phyloP scores from a whole-genome alignment of 768 basidiomycete species.

The Asterophora parasitica region DNA sequence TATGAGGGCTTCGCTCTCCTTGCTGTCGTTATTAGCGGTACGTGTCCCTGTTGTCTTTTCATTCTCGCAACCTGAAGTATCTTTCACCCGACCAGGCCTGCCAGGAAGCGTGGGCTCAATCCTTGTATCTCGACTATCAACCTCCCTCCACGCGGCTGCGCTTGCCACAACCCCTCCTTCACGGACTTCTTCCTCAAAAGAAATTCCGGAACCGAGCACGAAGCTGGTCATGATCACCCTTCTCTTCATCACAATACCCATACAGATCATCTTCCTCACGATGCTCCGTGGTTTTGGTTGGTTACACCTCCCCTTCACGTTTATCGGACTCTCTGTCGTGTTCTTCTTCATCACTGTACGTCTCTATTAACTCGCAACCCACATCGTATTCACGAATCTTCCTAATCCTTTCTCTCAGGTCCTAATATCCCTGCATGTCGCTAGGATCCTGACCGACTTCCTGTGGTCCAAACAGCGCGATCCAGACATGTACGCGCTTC shows the following conservation, averaged over 20 bases:
- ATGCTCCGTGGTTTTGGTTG: slow-evolving; percentile 69
- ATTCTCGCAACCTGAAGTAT: not conserved
- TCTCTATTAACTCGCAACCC: slow-evolving; percentile 14
- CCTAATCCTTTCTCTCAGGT: slow-evolving; percentile 41
- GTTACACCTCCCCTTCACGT: slow-evolving; percentile 66
- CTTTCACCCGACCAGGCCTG: slow-evolving; percentile 45
- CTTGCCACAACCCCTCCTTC: slow-evolving; percentile 25
- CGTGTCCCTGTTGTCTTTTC: slow-evolving; percentile 16
- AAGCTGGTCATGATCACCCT: slow-evolving; percentile 64
- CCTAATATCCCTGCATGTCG: slow-evolving; percentile 61
- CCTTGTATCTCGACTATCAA: slow-evolving; percentile 87
- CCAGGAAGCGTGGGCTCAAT: slow-evolving; percentile 90
- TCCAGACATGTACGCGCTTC: slow-evolving; percentile 92
- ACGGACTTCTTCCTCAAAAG: slow-evolving; percentile 13
- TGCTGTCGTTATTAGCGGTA: slow-evolving; percentile 84
- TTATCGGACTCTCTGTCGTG: slow-evolving; percentile 59
- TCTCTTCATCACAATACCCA: slow-evolving; percentile 70
- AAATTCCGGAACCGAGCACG: slow-evolving; percentile 34
- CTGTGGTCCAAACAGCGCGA: slow-evolving; percentile 78
- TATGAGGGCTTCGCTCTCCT: slow-evolving; percentile 88
- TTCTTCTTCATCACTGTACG: slow-evolving; percentile 79
- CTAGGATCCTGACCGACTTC: slow-evolving; percentile 61
- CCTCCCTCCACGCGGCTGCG: slow-evolving; percentile 70
- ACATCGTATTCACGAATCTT: not conserved
- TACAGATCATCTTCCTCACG: slow-evolving; percentile 70